A percentile compares a stretch with the other conserved stretches of the same genome.
phyloP scores from a whole-genome alignment of 805 yeast species.

The Candida endomychidarum region DNA sequence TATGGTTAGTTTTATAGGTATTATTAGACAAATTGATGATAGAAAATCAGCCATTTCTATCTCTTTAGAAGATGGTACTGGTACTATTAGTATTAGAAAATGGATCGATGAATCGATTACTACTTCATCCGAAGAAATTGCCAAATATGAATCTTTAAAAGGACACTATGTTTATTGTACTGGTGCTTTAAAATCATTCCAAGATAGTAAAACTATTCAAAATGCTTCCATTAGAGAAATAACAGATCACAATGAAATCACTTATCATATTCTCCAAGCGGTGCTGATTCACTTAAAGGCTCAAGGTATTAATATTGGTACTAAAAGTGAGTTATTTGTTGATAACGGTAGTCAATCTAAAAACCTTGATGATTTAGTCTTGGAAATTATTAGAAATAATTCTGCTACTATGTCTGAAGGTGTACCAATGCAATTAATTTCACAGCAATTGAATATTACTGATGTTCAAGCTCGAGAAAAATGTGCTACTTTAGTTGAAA shows the following conservation, averaged over 20 bases:
- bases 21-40: slow-evolving; percentile 63
- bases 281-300: slow-evolving; percentile 56
- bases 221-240: slow-evolving; percentile 59
- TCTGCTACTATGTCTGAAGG: slow-evolving; percentile 68
- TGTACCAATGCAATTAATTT: slow-evolving; percentile 64
- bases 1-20: slow-evolving; percentile 65
- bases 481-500: slow-evolving; percentile 59
- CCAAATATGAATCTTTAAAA: slow-evolving; percentile 35
- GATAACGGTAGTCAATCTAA: slow-evolving; percentile 19
- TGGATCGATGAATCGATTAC: slow-evolving; percentile 48
- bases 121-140: slow-evolving; percentile 31
- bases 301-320: slow-evolving; percentile 42
- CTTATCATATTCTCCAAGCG: slow-evolving; percentile 67
- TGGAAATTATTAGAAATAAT: slow-evolving; percentile 48
- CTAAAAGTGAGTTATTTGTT: slow-evolving; percentile 32
- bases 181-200: slow-evolving; percentile 52
- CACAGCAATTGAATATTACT: slow-evolving; percentile 53
- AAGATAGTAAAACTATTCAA: slow-evolving; percentile 63
- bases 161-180: slow-evolving; percentile 62
- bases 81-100: slow-evolving; percentile 59
- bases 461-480: slow-evolving; percentile 49
- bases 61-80: slow-evolving; percentile 76
- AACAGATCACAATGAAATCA: slow-evolving; percentile 63
- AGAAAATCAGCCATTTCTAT: slow-evolving; percentile 55
- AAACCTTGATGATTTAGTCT: slow-evolving; percentile 40